Evolutionary conservation across 306 rosid species (phyloP), one percentile per base, ranked within the genome.

Genomic region (Ceratonia siliqua): DNA sequence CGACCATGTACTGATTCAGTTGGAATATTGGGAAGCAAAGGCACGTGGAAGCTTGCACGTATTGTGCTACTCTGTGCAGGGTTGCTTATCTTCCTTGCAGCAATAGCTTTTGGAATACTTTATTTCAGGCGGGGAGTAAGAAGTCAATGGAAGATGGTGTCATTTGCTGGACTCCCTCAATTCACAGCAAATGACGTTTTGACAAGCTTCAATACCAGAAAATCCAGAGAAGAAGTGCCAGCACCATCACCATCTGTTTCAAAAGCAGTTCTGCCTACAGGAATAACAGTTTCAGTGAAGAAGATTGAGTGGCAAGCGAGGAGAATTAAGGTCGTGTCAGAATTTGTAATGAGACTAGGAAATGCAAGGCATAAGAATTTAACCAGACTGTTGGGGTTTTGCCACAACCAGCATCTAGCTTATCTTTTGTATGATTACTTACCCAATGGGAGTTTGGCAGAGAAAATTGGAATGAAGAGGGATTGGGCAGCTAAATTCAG

Each of bases 111-210:
- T 42, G 92, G 87, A 58, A 30, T 86, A 43, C 49, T 90, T 65
- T 83, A 85, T 62, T 70, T 79, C 75, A 85, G 79, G 58, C 45
- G 84, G 78, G 87, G 86, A 25, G 38, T 82, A 42, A 83, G 56
- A 79, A 82, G 80, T 54, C 94, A 83, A 72, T 92, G 99, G 96
- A 89, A 89, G 94, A 94, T 90, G 97, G 85, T 89, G 48, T 89
- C 97, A 9, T 92, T 83, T 71, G 53, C 46, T 6, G 97, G 98
- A 72, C 89, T 94, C 62, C 97, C 97, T 77, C 95, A 81, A 32
- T 94, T 94, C 81, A 94, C 92, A 52, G 89, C 86, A 41, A 90
- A 86, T 35, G 97, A 94, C 83, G 88, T 90, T 55, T 82, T 94
- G 82, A 86, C 85, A 69, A 94, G 95, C 85, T 73, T 91, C 73